A percentile compares a stretch with the other conserved stretches of the same genome.
These are phyloP conservation scores for Zymoseptoria pseudotritici DNA, from an alignment of 2,329 filamentous ascomycete genomes.

Conservation along the genomic window DNA sequence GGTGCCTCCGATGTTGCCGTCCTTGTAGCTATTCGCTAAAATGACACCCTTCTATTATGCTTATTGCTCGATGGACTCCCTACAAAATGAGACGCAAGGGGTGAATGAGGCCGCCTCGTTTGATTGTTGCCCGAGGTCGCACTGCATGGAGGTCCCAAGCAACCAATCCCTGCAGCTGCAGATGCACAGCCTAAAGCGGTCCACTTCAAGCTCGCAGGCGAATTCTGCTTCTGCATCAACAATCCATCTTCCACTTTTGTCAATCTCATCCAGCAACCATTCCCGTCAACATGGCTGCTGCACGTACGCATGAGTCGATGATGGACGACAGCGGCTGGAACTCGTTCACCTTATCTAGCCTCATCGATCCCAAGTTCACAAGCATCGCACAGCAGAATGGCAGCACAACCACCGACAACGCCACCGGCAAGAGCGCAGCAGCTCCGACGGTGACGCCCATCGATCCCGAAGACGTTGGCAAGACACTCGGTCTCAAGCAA, in stretches of 20 bases:
- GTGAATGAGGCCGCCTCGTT: not conserved
- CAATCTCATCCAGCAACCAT: not conserved
- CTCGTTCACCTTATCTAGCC: not conserved
- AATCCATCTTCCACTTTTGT: not conserved
- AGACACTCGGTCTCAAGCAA: conserved; percentile 38
- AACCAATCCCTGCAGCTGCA: not conserved
- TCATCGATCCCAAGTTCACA: not conserved
- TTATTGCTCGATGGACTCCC: not conserved
- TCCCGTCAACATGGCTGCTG: not conserved
- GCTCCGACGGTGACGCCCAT: not conserved
- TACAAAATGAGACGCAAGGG: not conserved
- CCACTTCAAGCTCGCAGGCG: not conserved
- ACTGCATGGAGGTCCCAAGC: not conserved
- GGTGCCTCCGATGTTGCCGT: too few relatives aligned
- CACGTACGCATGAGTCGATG: not conserved
- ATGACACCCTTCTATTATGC: too few relatives aligned
- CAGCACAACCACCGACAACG: not conserved
- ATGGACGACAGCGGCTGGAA: not conserved
- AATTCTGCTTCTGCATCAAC: not conserved
- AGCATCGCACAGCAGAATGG: not conserved
- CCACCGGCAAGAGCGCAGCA: not conserved
- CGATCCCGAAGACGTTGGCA: conserved; percentile 22
- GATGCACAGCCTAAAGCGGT: not conserved
- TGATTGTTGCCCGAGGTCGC: not conserved
- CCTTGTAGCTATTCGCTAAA: too few relatives aligned